Percentiles rank a stretch among this genome's conserved stretches.
Conservation (phyloP, 345 rosid species). For the Reutealis trisperma region DNA sequence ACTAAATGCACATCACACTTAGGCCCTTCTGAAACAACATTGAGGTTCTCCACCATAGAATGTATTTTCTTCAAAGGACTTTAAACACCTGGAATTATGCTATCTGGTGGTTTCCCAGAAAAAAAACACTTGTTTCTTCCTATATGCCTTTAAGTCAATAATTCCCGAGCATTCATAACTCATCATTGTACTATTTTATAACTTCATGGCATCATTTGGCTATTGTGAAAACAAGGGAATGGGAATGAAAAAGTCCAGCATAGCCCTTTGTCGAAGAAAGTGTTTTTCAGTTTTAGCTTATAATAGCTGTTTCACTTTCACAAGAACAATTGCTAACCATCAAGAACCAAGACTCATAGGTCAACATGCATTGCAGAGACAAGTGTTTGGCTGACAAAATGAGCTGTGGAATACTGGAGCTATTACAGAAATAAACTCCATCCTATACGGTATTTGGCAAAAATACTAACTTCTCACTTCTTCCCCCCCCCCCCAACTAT, state of each 20-base stretch:
- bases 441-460: not conserved
- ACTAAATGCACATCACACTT: not conserved
- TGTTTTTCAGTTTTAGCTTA: not conserved
- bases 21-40: not conserved
- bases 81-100: not conserved
- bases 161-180: not conserved
- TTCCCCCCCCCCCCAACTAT: not conserved
- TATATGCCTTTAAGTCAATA: not conserved
- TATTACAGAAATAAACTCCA: not conserved
- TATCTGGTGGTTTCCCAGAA: not conserved
- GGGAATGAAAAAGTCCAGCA: not conserved
- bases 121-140: not conserved
- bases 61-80: not conserved
- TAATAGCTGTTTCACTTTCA: not conserved
- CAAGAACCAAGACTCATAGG: not conserved
- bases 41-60: not conserved
- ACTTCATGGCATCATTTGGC: not conserved
- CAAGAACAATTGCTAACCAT: not conserved
- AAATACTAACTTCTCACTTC: conserved; percentile 6
- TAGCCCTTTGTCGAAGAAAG: not conserved
- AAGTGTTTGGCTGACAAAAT: not conserved
- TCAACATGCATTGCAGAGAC: not conserved
- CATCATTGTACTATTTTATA: not conserved
- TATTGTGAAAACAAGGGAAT: not conserved
- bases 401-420: not conserved